A percentile compares a stretch with the other conserved stretches of the same genome.
phyloP scores from a whole-genome alignment of 169 alveolate species.

The Eimeria acervulina region DNA sequence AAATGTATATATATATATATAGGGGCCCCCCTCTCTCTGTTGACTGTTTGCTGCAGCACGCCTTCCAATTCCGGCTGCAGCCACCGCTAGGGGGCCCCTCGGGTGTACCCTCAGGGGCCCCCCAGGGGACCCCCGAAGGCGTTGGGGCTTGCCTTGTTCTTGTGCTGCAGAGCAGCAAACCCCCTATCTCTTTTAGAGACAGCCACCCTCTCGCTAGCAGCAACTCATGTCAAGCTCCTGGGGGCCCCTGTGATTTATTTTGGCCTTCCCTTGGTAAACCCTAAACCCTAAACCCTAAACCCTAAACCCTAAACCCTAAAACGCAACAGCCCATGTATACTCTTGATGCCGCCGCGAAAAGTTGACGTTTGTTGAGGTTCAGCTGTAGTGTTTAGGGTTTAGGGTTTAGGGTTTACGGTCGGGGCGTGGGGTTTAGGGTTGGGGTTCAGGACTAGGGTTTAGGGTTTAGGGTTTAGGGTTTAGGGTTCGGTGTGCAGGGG shows the following conservation, averaged over 20 bases:
- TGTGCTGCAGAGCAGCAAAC: constrained; percentile 36
- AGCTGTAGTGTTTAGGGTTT: neutral
- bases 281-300: constrained; percentile 49
- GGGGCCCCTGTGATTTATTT: constrained; percentile 46
- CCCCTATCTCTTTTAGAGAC: constrained; percentile 20
- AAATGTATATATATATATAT: too few relatives aligned
- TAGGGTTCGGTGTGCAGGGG: constrained; percentile 56
- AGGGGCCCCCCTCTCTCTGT: neutral
- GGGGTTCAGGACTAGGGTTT: neutral
- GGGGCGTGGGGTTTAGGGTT: too few relatives aligned
- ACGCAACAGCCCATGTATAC: neutral
- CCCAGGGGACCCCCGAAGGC: constrained; percentile 24
- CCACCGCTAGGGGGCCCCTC: neutral
- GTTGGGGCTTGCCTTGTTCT: constrained; percentile 48
- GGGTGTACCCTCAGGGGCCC: constrained; percentile 4
- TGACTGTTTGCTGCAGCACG: constrained; percentile 9
- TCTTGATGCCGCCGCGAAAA: neutral
- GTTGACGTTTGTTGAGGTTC: neutral
- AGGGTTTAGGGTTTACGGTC: neutral
- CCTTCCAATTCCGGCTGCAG: constrained; percentile 38
- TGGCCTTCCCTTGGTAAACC: constrained; percentile 52
- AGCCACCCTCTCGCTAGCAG: neutral
- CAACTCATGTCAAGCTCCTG: neutral
- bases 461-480: constrained; percentile 52
- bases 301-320: neutral